Conservation (phyloP, 345 rosid species). For the Salix caprea region DNA sequence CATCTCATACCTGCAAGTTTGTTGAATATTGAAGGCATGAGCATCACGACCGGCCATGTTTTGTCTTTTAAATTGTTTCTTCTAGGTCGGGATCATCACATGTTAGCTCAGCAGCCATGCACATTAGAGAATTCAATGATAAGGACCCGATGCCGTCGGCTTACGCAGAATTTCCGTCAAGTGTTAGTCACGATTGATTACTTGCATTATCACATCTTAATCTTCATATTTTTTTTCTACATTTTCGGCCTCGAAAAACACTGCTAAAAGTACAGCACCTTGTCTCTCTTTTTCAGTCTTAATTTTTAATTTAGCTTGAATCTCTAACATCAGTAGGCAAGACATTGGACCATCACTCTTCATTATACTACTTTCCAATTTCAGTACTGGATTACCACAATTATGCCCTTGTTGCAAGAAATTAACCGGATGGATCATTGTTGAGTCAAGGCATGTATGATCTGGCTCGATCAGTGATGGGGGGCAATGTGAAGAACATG, state of each 20-base stretch:
- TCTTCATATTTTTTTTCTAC: neutral
- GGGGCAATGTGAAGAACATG: too few relatives aligned
- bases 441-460: neutral
- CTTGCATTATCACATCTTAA: neutral
- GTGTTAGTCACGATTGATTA: neutral
- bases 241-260: too few relatives aligned
- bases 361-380: neutral
- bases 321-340: neutral
- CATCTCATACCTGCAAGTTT: neutral
- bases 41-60: neutral
- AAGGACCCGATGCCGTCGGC: neutral
- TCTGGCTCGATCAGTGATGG: too few relatives aligned
- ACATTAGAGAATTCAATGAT: neutral
- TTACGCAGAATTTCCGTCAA: neutral
- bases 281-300: neutral
- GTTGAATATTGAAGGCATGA: neutral
- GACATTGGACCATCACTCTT: neutral
- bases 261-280: too few relatives aligned
- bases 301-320: neutral
- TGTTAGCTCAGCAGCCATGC: neutral
- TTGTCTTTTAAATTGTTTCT: neutral
- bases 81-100: neutral
- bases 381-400: neutral
- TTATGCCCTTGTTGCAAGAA: neutral
- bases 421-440: neutral